Base-by-base conservation (phyloP, 2,329 filamentous ascomycete genomes). In the Elsinoe arachidis region DNA sequence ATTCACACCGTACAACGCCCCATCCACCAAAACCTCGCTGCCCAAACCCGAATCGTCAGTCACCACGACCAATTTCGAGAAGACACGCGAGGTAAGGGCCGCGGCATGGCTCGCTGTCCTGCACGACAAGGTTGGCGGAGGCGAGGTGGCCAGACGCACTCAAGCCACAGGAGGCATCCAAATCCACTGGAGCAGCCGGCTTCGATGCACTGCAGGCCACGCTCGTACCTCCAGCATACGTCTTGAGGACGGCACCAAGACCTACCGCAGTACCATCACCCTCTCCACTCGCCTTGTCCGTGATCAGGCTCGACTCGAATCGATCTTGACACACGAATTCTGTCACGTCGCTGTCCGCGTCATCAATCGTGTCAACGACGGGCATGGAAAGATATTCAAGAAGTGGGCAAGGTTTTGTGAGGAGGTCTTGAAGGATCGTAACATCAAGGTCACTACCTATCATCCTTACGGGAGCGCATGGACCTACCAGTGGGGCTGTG, bases 151-250 rank as follows among this genome's bases (percentile, higher is more conserved):
- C 1, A n/a, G 65, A 76, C 19, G 74, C 90, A 15, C 77, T 86
- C 0, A 74, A 76, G 2, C 70, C 76, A 87, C 86, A 0, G 87
- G 87, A 15, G 88, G 88, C 0, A 78, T 92, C 44, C 80, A 80
- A 57, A 76, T 92, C 37, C 71, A 81, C 43, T 93, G 88, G 88
- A 84, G 79, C 59, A 88, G 86, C 63, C 88, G 82, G n/a, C 80
- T 93, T 54, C 87, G 85, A 66, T 87, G 85, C 1, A 92, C 88
- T 0, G 88, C 88, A 10, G 88, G 88, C 37, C 70, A 76, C 30
- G 76, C 76, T 30, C 77, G 76, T 59, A 78, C 76, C 19, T 15
- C n/a, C n/a, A n/a, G n/a, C n/a, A n/a, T n/a, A n/a, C n/a, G n/a
- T n/a, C n/a, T n/a, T n/a, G n/a, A n/a, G n/a, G n/a, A n/a, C n/a